Percentiles rank a stretch among this genome's conserved stretches.
Conservation (phyloP, 176 grass and related monocot species). For the Eleusine coracana region DNA sequence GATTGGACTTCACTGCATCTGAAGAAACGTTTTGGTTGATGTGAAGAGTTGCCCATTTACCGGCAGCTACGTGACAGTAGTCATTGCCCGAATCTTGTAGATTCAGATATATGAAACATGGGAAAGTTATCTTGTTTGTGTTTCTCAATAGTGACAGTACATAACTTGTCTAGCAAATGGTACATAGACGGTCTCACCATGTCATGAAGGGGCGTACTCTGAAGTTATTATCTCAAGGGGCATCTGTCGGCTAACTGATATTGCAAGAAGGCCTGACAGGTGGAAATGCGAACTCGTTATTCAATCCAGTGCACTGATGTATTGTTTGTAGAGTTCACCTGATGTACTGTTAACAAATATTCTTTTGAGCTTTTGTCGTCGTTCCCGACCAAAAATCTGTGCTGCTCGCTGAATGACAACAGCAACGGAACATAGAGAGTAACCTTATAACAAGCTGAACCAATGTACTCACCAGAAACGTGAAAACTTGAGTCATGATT, state of each 20-base stretch:
- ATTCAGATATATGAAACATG: neutral
- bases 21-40: neutral
- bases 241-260: neutral
- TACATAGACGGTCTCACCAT: neutral
- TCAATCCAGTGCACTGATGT: neutral
- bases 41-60: conserved; percentile 13
- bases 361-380: neutral
- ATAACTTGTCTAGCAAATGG: neutral
- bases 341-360: neutral
- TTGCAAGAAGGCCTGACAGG: neutral
- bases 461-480: no score
- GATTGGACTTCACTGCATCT: conserved; percentile 4
- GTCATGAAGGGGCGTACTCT: neutral
- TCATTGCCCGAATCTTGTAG: neutral
- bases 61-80: neutral
- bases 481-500: neutral
- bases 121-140: neutral
- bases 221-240: conserved; percentile 12
- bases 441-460: no score
- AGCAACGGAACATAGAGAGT: no score
- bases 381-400: no score
- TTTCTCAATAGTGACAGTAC: neutral
- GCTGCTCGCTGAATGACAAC: no score
- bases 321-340: neutral
- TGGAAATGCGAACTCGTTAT: neutral